Base-by-base conservation (phyloP, 306 rosid genomes). In the Amphicarpaea edgeworthii region DNA sequence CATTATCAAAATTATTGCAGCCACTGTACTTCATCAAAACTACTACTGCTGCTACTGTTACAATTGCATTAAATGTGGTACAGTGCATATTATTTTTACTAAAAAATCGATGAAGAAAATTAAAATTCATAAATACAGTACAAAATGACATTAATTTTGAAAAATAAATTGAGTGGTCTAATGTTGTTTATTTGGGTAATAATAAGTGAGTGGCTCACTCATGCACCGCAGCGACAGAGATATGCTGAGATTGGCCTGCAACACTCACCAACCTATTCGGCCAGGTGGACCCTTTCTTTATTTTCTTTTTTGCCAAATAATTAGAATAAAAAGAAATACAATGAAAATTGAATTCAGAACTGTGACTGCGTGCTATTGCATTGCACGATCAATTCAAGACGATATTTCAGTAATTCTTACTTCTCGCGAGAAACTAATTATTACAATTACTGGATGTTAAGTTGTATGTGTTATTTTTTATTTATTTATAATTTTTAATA, bases 241-340 rank as follows among this genome's bases (percentile, higher is more conserved):
- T 57, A 23, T 57, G 9, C 63, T 24, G 32, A 55, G 62, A 55
- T 55, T 21, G 8, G 8, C 16, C 34, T 57, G 17, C 63, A 55
- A 55, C 64, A 17, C 83, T 51, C 77, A 61, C 15, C 30, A 60
- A 79, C 40, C 37, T 63, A 71, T 60, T 6, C 34, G 72, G 7
- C 14, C 61, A 62, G 4, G 1, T 51, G 58, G 14, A 19, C 14
- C 60, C 4, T 55, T 23, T 23, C 14, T 19, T 54, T 5, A 2
- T 70, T 51, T 70, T 5, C 0, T 7, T 34, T 34, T 7, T 4
- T 30, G 37, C 7, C 8, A 34, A 7, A 0, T 34, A 34, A 4
- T 54, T 19, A 4, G 0, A 4, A 4, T 10, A 55, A 23, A 55
- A 12, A 30, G 7, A 8, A 50, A 16, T 50, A 17, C 1, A 50